Evolutionary conservation across 495 filamentous ascomycete species (phyloP), one percentile per base, ranked within the genome.

Genomic region (Mytilinidion resinicola): DNA sequence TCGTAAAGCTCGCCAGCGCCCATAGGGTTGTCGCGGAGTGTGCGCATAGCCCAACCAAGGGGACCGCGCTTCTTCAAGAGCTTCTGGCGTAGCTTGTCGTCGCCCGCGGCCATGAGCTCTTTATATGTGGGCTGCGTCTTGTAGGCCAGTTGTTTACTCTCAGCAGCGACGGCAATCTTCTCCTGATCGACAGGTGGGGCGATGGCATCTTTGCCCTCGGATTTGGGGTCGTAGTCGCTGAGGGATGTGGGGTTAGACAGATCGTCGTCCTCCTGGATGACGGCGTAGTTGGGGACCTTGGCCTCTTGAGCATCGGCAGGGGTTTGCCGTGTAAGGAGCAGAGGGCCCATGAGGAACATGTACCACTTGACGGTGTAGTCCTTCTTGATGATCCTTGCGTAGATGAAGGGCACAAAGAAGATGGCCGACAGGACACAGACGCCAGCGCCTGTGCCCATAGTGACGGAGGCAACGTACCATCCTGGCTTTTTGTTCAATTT

Each of bases 21-120:
- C 73, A 85, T 80, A 35, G 80, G 84, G 72, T 87, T 84, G 65
- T 86, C 78, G 57, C 74, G 84, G 21, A 87, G 82, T 30, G 76
- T 80, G 63, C 85, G 85, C 83, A 87, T 84, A 41, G 80, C 85
- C 85, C 85, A 88, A 61, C 83, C 85, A 21, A 88, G 74, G 12
- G 84, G 83, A 19, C 85, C 84, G 7, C 76, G 74, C 36, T 72
- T 75, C 66, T 81, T 74, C 15, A 75, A 62, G 41, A 87, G 80
- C 59, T 78, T 79, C 44, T 73, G 78, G 59, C 80, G 74, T 48
- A 82, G 74, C 33, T 70, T 75, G 11, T 68, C 68, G 25, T 82
- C 70, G 20, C 75, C 79, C 44, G 78, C 67, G 9, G 74, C 76
- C 47, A 78, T 65, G 62, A 84, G 74, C 55, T 85, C 73, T 30